phyloP scores from a whole-genome alignment of 345 rosid species.

The Lepidium didymum region DNA sequence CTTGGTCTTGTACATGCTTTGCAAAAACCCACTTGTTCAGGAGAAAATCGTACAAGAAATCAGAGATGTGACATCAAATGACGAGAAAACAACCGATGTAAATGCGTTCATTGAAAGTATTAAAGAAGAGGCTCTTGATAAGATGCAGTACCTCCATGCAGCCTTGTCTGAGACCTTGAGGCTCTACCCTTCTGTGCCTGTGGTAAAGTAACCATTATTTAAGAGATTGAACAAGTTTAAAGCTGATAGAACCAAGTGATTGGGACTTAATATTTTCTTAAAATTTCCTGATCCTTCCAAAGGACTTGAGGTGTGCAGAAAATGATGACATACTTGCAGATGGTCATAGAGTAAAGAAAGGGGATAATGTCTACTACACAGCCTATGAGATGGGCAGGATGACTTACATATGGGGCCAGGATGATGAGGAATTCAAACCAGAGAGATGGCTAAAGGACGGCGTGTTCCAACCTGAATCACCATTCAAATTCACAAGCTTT shows the following conservation, averaged over 20 bases:
- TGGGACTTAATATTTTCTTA: not conserved
- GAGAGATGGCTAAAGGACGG: conserved; percentile 76
- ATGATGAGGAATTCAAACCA: conserved; percentile 56
- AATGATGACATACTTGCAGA: conserved; percentile 65
- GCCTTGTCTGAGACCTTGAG: conserved; percentile 70
- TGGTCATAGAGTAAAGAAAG: conserved; percentile 53
- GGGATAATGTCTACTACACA: conserved; percentile 48
- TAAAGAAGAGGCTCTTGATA: conserved; percentile 38
- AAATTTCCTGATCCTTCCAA: not conserved
- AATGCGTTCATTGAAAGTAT: conserved; percentile 38
- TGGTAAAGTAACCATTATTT: conserved; percentile 27
- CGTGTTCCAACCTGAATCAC: conserved; percentile 52
- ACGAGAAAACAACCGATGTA: conserved; percentile 14
- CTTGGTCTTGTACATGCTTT: conserved; percentile 75
- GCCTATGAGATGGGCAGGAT: conserved; percentile 82
- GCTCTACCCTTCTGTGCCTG: conserved; percentile 59
- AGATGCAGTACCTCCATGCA: conserved; percentile 78
- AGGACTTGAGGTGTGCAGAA: conserved; percentile 63
- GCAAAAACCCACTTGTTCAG: conserved; percentile 62
- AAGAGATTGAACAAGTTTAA: not conserved
- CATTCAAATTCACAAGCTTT: conserved; percentile 66
- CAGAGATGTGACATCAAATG: conserved; percentile 27
- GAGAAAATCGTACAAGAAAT: conserved; percentile 60
- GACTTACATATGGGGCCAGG: conserved; percentile 69
- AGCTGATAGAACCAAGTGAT: not conserved